Evolutionary conservation across 257 asterid species (phyloP).

Genomic region (Perilla frutescens): DNA sequence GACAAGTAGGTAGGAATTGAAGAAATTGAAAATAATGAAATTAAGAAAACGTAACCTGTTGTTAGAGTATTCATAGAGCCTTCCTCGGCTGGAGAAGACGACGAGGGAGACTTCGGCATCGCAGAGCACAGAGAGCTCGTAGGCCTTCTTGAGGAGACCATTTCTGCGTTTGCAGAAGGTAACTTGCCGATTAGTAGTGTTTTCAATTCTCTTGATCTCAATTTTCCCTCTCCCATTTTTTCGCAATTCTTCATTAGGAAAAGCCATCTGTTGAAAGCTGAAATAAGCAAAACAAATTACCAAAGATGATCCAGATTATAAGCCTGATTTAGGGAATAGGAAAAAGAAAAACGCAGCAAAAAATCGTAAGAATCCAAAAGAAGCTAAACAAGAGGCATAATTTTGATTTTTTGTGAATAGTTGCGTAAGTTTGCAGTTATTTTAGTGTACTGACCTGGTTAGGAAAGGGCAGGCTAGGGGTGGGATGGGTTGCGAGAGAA

Average conservation of each 20-base stretch:
- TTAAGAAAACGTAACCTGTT: conserved; percentile 57
- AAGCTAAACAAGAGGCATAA: conserved; percentile 45
- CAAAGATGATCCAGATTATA: conserved; percentile 37
- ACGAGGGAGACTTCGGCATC: conserved; percentile 93
- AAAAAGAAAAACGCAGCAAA: conserved; percentile 5
- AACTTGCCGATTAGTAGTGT: conserved; percentile 91
- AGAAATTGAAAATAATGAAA: too few species aligned
- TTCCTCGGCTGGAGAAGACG: conserved; percentile 87
- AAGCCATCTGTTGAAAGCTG: conserved; percentile 65
- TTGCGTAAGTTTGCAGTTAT: conserved; percentile 37
- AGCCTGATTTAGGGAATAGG: conserved; percentile 1
- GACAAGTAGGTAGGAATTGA: too few species aligned
- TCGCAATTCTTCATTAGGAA: conserved; percentile 61
- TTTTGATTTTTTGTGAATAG: conserved; percentile 3
- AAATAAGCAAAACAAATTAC: conserved; percentile 54
- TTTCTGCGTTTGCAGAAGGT: conserved; percentile 90
- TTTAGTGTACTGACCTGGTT: conserved; percentile 42
- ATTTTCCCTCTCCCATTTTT: conserved; percentile 80
- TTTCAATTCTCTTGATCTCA: conserved; percentile 86
- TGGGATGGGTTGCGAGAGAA: not conserved
- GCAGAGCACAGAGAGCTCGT: conserved; percentile 83
- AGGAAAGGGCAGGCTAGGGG: conserved; percentile 32
- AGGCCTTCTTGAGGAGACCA: conserved; percentile 91
- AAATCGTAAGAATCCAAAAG: conserved; percentile 42
- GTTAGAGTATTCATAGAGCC: conserved; percentile 87